Evolutionary conservation across 163 green algal species (phyloP).

Genomic region (Scenedesmus sp.): DNA sequence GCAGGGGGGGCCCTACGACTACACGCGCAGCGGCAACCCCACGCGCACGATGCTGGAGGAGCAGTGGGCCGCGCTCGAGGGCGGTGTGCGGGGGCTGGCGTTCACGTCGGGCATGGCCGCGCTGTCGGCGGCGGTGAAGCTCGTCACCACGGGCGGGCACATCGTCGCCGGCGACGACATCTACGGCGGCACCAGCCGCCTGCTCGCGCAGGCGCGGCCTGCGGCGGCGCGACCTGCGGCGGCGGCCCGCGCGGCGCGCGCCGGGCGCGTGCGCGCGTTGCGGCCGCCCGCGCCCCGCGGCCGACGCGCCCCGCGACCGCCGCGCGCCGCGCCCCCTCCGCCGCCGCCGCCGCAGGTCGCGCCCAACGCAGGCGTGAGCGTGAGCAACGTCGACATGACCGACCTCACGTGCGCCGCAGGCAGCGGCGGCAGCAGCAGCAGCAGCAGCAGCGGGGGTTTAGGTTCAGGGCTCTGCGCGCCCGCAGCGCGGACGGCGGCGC

Average conservation of each 20-base stretch:
- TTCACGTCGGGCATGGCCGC: conserved; percentile 97
- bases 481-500: not conserved
- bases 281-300: no score
- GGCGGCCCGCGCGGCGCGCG: no score
- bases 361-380: conserved; percentile 85
- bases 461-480: not conserved
- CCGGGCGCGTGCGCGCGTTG: no score
- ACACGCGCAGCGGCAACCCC: conserved; percentile 97
- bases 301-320: no score
- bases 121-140: conserved; percentile 75
- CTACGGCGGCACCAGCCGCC: conserved; percentile 94
- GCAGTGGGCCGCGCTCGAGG: conserved; percentile 92
- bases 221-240: no score
- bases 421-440: not conserved
- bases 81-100: conserved; percentile 82
- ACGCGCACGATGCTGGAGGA: conserved; percentile 91
- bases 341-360: no score
- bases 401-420: conserved; percentile 63
- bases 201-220: conserved; percentile 81
- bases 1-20: conserved; percentile 93
- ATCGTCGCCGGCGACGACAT: conserved; percentile 97
- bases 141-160: conserved; percentile 76
- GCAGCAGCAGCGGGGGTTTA: no score
- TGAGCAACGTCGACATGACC: conserved; percentile 91
- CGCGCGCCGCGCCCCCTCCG: no score